Conservation (phyloP, 129 eudicot species). For the Helianthus annuus region DNA sequence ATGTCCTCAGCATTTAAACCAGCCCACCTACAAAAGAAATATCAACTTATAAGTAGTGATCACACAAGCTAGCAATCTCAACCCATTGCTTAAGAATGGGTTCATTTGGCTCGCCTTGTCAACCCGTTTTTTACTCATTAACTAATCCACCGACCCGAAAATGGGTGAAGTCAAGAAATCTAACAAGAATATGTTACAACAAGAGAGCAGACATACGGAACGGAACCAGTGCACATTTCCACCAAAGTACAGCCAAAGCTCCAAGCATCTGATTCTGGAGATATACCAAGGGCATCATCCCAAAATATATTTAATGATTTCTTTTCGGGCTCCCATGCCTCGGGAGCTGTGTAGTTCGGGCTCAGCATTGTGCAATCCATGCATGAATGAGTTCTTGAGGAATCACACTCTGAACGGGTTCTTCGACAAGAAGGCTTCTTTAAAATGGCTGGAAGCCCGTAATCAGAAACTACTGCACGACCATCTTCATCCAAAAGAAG, state of each 20-base stretch:
- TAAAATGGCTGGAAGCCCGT: constrained; percentile 92
- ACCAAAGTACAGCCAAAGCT: constrained; percentile 98
- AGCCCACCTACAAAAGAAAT: constrained; percentile 72
- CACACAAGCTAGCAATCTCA: background rate
- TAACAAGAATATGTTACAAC: background rate
- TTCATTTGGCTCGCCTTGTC: background rate
- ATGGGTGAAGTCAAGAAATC: background rate
- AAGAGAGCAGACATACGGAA: constrained; percentile 67
- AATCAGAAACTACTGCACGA: constrained; percentile 94
- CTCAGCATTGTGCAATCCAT: constrained; percentile 98
- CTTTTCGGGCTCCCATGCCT: constrained; percentile 96
- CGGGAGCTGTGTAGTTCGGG: constrained; percentile 98
- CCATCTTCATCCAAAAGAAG: constrained; percentile 92
- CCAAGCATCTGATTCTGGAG: constrained; percentile 99
- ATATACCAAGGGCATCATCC: constrained; percentile 96
- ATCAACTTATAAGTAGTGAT: constrained; percentile 16
- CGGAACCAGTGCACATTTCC: constrained; percentile 99
- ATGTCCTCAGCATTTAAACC: constrained; percentile 93
- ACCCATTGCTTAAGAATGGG: background rate
- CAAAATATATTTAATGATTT: constrained; percentile 78
- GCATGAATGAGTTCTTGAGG: constrained; percentile 87
- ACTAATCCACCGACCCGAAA: constrained; percentile 6
- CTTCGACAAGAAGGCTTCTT: constrained; percentile 81
- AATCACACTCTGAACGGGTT: constrained; percentile 74
- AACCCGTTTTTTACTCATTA: background rate